These are phyloP conservation scores for Castanea sativa DNA, from an alignment of 306 rosid genomes.

Conservation along the genomic window DNA sequence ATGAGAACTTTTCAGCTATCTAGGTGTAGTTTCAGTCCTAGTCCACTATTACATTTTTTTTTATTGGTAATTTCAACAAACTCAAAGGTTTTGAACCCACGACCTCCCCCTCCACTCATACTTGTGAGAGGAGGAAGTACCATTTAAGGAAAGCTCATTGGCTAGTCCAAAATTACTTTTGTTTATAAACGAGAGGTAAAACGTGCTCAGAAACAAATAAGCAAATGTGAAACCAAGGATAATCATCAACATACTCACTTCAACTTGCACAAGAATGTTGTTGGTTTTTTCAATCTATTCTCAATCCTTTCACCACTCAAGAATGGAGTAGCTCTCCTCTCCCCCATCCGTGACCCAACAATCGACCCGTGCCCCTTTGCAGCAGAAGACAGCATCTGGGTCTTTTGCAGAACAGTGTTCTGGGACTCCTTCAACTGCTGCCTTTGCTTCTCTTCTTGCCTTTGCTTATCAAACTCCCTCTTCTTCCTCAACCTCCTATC, in stretches of 20 bases:
- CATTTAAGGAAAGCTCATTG: no score
- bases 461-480: slow-evolving; percentile 84
- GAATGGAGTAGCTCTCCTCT: slow-evolving; percentile 66
- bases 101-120: no score
- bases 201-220: background rate
- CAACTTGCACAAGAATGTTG: slow-evolving; percentile 96
- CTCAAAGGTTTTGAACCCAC: no score
- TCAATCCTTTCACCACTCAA: slow-evolving; percentile 85
- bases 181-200: background rate
- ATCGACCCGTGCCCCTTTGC: slow-evolving; percentile 85
- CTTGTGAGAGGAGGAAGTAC: no score
- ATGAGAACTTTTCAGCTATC: background rate
- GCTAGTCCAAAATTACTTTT: background rate
- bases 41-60: background rate
- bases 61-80: no score
- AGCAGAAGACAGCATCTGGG: slow-evolving; percentile 69
- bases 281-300: slow-evolving; percentile 96
- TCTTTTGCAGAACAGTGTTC: slow-evolving; percentile 61
- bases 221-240: slow-evolving; percentile 19
- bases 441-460: slow-evolving; percentile 87
- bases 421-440: slow-evolving; percentile 89
- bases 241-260: slow-evolving; percentile 63
- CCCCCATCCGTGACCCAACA: slow-evolving; percentile 88
- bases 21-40: background rate
- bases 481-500: slow-evolving; percentile 76